Evolutionary conservation across 2,329 filamentous ascomycete genomes (phyloP), one percentile per base, ranked within the genome.

Genomic region (Scorias spongiosa): DNA sequence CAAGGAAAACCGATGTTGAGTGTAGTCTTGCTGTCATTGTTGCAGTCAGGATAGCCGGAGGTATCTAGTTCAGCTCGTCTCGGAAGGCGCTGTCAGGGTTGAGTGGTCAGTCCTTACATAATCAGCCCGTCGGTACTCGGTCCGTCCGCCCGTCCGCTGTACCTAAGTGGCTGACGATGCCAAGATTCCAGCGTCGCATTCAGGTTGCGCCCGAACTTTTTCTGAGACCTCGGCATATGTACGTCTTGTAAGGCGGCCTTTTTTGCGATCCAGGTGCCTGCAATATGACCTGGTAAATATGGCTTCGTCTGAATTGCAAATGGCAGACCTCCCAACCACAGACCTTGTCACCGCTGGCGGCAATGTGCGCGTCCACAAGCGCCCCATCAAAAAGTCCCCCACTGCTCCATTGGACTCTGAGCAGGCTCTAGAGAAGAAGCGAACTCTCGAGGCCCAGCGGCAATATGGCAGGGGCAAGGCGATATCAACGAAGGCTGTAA

Each of bases 401-500:
- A 61, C 57, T 2, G 52, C 55, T 26, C 49, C 46, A 32, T 44
- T 56, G 30, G 56, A 57, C 44, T 48, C 57, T 12, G 60, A 64
- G 43, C 54, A 58, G 41, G 54, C 51, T 8, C 56, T 52, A 2
- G 44, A 50, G 44, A 59, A 60, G 50, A 59, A 56, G 51, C 51
- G 57, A 40, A 54, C 57, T 48, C 49, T 51, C 32, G 55, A 60
- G 46, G 57, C 68, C 54, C 53, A 56, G 51, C 46, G 51, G 40
- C 48, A 86, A 54, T 98, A 98, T 65, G 91, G 91, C 29, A 80
- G 91, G 53, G 91, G 91, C 41, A 76, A 76, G 52, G 75, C 75
- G 49, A 81, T 93, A 53, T 74, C 81, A 46, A 72, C 80, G 39
- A 81, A 81, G 57, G 70, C 68, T 8, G 77, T 94, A 55, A 83